phyloP scores from a whole-genome alignment of 805 yeast genomes.

The Cyberlindnera maritima region DNA sequence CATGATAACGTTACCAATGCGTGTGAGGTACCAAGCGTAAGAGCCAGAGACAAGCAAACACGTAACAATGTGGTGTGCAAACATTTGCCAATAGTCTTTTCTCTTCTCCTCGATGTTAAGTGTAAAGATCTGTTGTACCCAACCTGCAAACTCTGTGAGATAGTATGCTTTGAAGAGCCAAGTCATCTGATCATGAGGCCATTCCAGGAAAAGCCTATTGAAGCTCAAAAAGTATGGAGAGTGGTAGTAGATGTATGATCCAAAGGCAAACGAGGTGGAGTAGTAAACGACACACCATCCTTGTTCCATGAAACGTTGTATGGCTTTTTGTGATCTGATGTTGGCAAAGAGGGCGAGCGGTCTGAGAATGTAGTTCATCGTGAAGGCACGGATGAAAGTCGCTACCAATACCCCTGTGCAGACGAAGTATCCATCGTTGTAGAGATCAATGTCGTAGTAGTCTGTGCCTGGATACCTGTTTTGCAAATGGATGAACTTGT shows the following conservation, averaged over 20 bases:
- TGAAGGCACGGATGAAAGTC: constrained; percentile 55
- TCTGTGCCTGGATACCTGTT: constrained; percentile 31
- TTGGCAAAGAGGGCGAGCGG: constrained; percentile 51
- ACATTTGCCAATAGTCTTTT: constrained; percentile 85
- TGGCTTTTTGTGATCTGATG: constrained; percentile 48
- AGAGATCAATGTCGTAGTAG: constrained; percentile 49
- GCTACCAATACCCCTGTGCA: constrained; percentile 52
- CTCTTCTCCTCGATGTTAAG: constrained; percentile 75
- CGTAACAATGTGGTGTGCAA: constrained; percentile 84
- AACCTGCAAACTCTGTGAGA: constrained; percentile 66
- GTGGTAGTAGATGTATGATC: constrained; percentile 52
- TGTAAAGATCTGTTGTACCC: constrained; percentile 79
- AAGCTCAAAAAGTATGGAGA: constrained; percentile 60
- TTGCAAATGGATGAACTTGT: constrained; percentile 41
- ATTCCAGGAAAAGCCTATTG: constrained; percentile 56
- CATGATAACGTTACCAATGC: constrained; percentile 76
- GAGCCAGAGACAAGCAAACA: constrained; percentile 65
- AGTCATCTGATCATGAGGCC: constrained; percentile 71
- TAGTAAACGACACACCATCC: constrained; percentile 73
- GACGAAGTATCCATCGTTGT: constrained; percentile 53
- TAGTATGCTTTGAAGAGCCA: constrained; percentile 63
- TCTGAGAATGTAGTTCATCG: constrained; percentile 54
- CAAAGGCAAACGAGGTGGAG: constrained; percentile 50
- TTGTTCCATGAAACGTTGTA: constrained; percentile 79
- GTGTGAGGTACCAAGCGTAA: constrained; percentile 66